Base-by-base conservation (phyloP, 1,284 basidiomycete species). In the Schizopora paradoxa region DNA sequence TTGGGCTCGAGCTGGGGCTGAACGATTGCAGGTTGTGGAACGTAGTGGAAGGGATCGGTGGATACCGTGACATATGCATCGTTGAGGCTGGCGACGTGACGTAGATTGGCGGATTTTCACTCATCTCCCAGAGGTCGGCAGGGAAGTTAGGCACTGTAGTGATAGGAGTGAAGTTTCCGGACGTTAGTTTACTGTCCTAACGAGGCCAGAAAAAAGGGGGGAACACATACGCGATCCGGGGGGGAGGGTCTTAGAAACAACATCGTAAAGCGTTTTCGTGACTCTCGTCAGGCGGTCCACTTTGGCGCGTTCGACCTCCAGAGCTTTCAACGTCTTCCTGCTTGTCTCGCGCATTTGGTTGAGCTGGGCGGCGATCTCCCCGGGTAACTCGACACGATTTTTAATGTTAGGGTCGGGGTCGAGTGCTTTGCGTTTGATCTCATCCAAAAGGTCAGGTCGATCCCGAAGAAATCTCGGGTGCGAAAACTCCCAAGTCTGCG, bases 401-500 rank as follows among this genome's bases (percentile, higher is more conserved):
- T 81, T 81, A 47, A 79, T 58, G 5, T 66, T 65, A 5, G 80
- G 79, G 64, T 86, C 84, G 0, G 82, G 82, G 55, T 89, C 86
- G 7, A 87, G 67, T 1, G 86, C 84, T 64, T 90, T 91, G 49
- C 89, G 77, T 61, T 88, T 89, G 61, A 91, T 92, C 58, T 86
- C 84, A 55, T 91, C 86, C 6, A 91, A 72, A 41, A 91, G 67
- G 60, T 91, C 89, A 14, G 82, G 79, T n/a, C 86, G 75, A 1
- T 78, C 86, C 27, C 84, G 80, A 26, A 88, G 69, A 65, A 92
- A 92, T 60, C 90, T 90, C 65, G 82, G 82, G 63, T 91, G 90
- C 3, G 83, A 86, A 61, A 92, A 92, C 62, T 92, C 89, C 89
- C 88, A 91, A 10, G 82, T 84, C 65, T 91, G 88, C 31, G 82